Base-by-base conservation (phyloP, 495 filamentous ascomycete species). In the Physcia stellaris region DNA sequence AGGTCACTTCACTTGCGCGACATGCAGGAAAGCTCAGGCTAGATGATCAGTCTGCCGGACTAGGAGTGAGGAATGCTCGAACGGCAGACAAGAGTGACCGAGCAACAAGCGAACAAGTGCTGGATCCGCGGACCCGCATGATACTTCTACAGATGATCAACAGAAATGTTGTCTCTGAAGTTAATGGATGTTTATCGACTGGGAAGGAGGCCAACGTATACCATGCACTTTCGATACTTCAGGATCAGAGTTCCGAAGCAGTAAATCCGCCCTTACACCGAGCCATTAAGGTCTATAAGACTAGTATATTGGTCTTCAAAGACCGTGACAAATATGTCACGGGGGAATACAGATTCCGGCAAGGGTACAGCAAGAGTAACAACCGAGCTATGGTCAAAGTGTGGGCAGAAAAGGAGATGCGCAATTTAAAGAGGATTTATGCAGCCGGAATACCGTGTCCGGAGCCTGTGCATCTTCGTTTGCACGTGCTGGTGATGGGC, bases 161-260 rank as follows among this genome's bases (percentile, higher is more conserved):
- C 53, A 71, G 82, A 2, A 73, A 75, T 17, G 58, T 86, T 34
- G 68, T 95, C 12, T 73, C 83, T 15, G 83, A 85, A 53, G 75
- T 94, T 24, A 82, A 96, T 52, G 90, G 90, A 7, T 86, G 86
- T 55, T 63, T 98, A 45, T 90, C 83, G 29, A 95, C 90, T 0
- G 90, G 90, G 32, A 98, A 98, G 54, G 90, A 98, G 58, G 90
- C 90, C 32, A 96, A 98, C 46, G 90, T 98, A 16, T 98, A 96
- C 61, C 79, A 87, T 44, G 79, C 83, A 2, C 54, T 85, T 30
- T 70, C 70, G 1, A 50, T 60, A 7, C 61, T 67, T 1, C 58
- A 68, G 26, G 58, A 64, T 0, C 56, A 60, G 6, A 35, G 39
- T 13, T 34, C 27, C 4, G 60, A 59, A 6, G 57, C 58, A 35